These are phyloP conservation scores for Zymoseptoria crescenta DNA, from an alignment of 2,329 filamentous ascomycete genomes.

Conservation along the genomic window DNA sequence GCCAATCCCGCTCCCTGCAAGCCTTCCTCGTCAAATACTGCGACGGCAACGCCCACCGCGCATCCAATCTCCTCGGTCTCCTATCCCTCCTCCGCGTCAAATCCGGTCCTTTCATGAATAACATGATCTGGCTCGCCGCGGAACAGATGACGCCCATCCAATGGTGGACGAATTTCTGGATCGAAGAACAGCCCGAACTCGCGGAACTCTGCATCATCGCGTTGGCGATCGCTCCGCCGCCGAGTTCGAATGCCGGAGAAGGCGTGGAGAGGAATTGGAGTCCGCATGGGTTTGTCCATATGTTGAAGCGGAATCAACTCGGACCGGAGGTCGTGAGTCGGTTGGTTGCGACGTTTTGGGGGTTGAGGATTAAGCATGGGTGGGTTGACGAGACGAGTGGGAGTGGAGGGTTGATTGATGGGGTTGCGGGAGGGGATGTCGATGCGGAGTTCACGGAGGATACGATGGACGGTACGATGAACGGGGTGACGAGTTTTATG, in stretches of 20 bases:
- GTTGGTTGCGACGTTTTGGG: conserved; percentile 17
- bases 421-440: not conserved
- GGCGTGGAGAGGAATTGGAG: conserved; percentile 19
- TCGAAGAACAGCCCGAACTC: conserved; percentile 18
- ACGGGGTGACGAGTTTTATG: not conserved
- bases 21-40: conserved; percentile 20
- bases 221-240: conserved; percentile 12
- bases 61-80: conserved; percentile 14
- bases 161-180: conserved; percentile 22
- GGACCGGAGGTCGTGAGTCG: conserved; percentile 15
- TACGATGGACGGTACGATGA: conserved; percentile 5
- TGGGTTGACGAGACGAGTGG: conserved; percentile 17
- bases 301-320: conserved; percentile 18
- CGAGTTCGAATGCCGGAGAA: conserved; percentile 4
- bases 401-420: not conserved
- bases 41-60: conserved; percentile 14
- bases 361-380: conserved; percentile 18
- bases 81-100: conserved; percentile 19
- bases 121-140: conserved; percentile 21
- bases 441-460: conserved; percentile 14
- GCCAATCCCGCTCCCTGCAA: conserved; percentile 18
- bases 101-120: conserved; percentile 17
- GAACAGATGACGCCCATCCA: conserved; percentile 18
- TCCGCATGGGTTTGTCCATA: conserved; percentile 18
- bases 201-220: conserved; percentile 19